Conservation (phyloP, 2,329 filamentous ascomycete genomes). For the Fusarium anguioides region DNA sequence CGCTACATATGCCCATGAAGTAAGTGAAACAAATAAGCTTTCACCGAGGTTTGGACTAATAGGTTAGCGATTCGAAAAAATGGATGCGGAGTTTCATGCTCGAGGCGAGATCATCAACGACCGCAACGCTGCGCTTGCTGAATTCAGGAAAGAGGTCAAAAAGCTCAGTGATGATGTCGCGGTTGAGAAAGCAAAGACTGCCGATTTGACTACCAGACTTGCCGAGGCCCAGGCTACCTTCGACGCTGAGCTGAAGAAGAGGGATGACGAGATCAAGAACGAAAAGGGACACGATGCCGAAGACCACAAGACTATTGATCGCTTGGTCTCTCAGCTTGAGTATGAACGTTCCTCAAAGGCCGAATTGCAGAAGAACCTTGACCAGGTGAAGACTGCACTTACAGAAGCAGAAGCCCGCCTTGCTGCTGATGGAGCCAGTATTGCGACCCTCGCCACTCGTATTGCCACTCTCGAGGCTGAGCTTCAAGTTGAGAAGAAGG, state of each 20-base stretch:
- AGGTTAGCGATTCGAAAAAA: neutral
- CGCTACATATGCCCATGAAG: slow-evolving; percentile 1
- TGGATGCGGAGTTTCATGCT: neutral
- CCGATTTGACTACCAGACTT: neutral
- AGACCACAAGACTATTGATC: neutral
- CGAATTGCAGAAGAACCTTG: neutral
- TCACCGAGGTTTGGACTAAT: neutral
- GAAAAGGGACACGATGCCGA: neutral
- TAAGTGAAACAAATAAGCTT: accelerated
- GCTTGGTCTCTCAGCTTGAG: neutral
- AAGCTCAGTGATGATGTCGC: neutral
- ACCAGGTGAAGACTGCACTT: neutral
- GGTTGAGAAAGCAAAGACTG: neutral
- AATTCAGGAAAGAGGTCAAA: neutral
- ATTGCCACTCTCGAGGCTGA: neutral
- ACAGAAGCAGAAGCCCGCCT: neutral
- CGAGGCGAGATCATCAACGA: neutral
- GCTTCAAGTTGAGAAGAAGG: neutral
- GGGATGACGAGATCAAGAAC: neutral
- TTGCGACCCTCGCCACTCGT: neutral
- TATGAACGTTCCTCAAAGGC: neutral
- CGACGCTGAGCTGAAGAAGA: neutral
- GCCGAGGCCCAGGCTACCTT: neutral
- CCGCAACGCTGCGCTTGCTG: neutral
- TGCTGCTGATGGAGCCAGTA: neutral